These are phyloP conservation scores for Macrophomina pseudophaseolina DNA, from an alignment of 2,329 filamentous ascomycete genomes.

Conservation along the genomic window DNA sequence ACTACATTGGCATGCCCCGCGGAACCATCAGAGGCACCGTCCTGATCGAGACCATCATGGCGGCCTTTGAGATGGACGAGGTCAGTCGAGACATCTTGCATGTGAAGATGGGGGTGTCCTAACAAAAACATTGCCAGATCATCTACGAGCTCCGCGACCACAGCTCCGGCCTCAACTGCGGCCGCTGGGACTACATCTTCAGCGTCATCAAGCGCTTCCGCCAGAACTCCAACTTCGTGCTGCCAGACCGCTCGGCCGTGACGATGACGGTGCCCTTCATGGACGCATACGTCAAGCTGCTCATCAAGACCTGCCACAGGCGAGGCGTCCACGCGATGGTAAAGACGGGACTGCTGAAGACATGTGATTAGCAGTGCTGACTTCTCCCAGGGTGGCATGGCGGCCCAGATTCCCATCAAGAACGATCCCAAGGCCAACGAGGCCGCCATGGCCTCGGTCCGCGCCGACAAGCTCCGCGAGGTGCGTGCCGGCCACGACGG, in stretches of 20 bases:
- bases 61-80: conserved; percentile 99
- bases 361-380: conserved; percentile 39
- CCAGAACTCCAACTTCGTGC: conserved; percentile 87
- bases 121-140: conserved; percentile 59
- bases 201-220: conserved; percentile 99
- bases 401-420: conserved; percentile 98
- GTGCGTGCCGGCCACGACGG: conserved; percentile 94
- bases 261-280: conserved; percentile 99
- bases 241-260: conserved; percentile 87
- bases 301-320: conserved; percentile 98
- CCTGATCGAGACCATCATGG: conserved; percentile 95
- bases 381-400: conserved; percentile 75
- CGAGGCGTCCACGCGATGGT: conserved; percentile 95
- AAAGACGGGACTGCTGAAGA: not conserved
- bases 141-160: conserved; percentile 99
- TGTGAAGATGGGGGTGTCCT: not conserved
- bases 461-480: conserved; percentile 94
- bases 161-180: conserved; percentile 95
- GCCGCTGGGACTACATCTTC: conserved; percentile 99
- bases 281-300: conserved; percentile 93
- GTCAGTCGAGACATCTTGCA: conserved; percentile 35
- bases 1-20: conserved; percentile 85
- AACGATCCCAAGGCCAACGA: conserved; percentile 90
- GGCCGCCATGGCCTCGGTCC: conserved; percentile 89
- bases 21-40: conserved; percentile 95